phyloP scores from a whole-genome alignment of 1,139 yeast species.

The Scheffersomyces lignicola region DNA sequence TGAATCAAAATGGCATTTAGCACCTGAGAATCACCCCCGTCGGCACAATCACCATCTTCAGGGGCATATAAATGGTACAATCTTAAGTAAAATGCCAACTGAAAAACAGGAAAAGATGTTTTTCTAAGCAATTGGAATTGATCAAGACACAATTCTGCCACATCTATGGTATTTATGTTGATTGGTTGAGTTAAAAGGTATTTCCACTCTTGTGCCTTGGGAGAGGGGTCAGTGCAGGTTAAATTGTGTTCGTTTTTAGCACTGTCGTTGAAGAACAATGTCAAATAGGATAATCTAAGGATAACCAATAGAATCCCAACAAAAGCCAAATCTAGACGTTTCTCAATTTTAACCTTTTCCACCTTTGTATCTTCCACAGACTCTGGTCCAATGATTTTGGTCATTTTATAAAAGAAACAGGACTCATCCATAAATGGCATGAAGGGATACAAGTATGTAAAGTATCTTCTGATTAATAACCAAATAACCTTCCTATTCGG shows the following conservation, averaged over 20 bases:
- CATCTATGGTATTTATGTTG: constrained; percentile 40
- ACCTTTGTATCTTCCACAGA: constrained; percentile 21
- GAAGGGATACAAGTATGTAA: constrained; percentile 33
- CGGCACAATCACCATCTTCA: constrained; percentile 52
- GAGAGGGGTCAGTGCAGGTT: constrained; percentile 21
- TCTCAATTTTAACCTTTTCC: constrained; percentile 22
- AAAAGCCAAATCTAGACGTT: constrained; percentile 33
- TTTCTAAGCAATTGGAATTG: constrained; percentile 51
- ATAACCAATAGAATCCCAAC: constrained; percentile 32
- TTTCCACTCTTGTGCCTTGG: constrained; percentile 30
- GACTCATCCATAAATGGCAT: constrained; percentile 38
- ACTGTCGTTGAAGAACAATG: constrained; percentile 34
- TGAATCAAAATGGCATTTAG: constrained; percentile 39
- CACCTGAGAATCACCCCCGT: constrained; percentile 44
- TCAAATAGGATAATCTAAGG: constrained; percentile 31
- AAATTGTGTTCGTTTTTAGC: constrained; percentile 28
- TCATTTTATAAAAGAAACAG: constrained; percentile 20
- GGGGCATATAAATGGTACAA: constrained; percentile 46
- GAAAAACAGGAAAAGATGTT: constrained; percentile 50
- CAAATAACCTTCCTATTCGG: constrained; percentile 35
- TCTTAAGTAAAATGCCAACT: constrained; percentile 41
- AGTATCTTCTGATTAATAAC: constrained; percentile 32
- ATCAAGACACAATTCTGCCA: constrained; percentile 54
- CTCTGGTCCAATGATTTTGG: constrained; percentile 27
- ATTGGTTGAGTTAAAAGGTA: constrained; percentile 51